phyloP scores from a whole-genome alignment of 768 basidiomycete species.

The Rhodocollybia butyracea region DNA sequence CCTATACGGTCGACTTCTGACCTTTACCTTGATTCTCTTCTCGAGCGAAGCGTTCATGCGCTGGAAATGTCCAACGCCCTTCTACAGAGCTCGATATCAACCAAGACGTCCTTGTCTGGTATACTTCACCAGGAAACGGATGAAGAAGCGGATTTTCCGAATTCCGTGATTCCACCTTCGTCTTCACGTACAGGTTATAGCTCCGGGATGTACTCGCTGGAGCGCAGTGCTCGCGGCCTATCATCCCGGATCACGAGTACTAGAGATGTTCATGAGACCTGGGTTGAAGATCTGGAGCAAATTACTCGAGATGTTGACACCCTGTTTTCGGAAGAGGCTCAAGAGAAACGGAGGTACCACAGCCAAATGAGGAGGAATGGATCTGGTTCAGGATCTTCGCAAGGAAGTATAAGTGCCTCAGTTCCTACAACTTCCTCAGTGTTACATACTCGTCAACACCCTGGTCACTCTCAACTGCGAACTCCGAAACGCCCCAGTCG shows the following conservation, averaged over 20 bases:
- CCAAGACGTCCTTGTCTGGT: slow-evolving; percentile 50
- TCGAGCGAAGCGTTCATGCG: slow-evolving; percentile 80
- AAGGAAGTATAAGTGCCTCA: slow-evolving; percentile 38
- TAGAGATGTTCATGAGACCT: slow-evolving; percentile 44
- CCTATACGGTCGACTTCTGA: slow-evolving; percentile 27
- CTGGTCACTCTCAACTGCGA: not conserved
- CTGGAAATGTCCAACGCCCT: slow-evolving; percentile 83
- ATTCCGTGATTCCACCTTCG: not conserved
- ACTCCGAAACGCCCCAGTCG: not conserved
- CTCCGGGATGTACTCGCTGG: slow-evolving; percentile 46
- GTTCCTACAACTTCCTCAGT: slow-evolving; percentile 37
- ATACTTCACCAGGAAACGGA: slow-evolving; percentile 6
- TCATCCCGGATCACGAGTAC: slow-evolving; percentile 48
- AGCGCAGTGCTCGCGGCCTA: slow-evolving; percentile 44
- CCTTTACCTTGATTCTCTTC: slow-evolving; percentile 69
- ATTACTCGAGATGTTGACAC: slow-evolving; percentile 62
- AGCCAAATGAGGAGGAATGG: slow-evolving; percentile 8
- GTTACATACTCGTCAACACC: not conserved
- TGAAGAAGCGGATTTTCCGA: not conserved
- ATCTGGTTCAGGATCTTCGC: slow-evolving; percentile 7
- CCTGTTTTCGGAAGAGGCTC: slow-evolving; percentile 38
- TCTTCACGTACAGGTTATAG: slow-evolving; percentile 43
- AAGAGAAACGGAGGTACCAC: slow-evolving; percentile 16
- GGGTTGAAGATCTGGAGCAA: slow-evolving; percentile 68
- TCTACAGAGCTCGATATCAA: slow-evolving; percentile 71